Evolutionary conservation across 1,139 yeast genomes (phyloP).

Genomic region (Hansenula sp.): DNA sequence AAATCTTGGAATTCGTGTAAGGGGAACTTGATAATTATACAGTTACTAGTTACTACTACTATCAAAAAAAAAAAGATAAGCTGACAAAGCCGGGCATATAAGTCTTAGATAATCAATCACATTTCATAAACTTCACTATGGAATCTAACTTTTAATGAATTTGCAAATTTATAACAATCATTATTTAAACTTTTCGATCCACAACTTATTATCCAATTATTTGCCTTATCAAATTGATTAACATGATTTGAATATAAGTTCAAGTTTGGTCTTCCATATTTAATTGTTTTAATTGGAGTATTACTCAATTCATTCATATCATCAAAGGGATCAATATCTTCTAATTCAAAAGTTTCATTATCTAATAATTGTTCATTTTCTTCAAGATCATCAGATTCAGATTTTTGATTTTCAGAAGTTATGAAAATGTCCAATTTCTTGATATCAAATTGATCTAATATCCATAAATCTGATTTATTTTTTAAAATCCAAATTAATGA

Average conservation of each 20-base stretch:
- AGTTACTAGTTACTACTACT: no score
- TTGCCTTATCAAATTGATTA: constrained; percentile 15
- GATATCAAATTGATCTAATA: constrained; percentile 59
- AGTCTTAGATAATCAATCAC: constrained; percentile 4
- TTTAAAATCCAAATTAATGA: constrained; percentile 83
- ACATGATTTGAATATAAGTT: constrained; percentile 24
- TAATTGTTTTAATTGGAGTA: constrained; percentile 4
- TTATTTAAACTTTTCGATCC: constrained; percentile 56
- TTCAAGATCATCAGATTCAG: constrained; percentile 5
- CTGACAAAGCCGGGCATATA: constrained; percentile 4
- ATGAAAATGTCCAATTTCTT: constrained; percentile 65
- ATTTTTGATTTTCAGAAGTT: constrained; percentile 32
- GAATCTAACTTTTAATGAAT: constrained; percentile 32
- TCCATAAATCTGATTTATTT: constrained; percentile 69
- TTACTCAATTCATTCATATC: constrained; percentile 7
- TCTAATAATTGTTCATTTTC: constrained; percentile 19
- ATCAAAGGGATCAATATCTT: constrained; percentile 19
- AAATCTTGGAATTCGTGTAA: neutral
- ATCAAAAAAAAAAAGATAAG: no score
- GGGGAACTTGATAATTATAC: no score
- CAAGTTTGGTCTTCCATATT: constrained; percentile 40
- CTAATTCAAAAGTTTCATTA: constrained; percentile 20
- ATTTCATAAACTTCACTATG: constrained; percentile 36
- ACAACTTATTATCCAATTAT: constrained; percentile 61
- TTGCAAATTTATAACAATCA: constrained; percentile 45